Percentiles rank a stretch among this genome's conserved stretches.
phyloP scores from a whole-genome alignment of 441 rosid species.

The Corymbia calophylla region DNA sequence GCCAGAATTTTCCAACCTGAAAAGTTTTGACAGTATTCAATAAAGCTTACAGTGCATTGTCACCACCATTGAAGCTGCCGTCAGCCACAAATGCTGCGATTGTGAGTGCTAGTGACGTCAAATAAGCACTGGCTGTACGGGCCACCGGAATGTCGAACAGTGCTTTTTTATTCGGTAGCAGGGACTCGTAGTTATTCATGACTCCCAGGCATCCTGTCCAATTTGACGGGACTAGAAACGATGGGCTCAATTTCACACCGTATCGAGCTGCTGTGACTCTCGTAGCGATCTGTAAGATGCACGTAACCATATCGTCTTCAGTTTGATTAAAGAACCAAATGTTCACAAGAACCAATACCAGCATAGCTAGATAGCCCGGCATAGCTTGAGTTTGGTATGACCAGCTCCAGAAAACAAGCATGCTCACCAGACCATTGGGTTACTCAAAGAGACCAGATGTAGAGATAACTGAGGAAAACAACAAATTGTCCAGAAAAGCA shows the following conservation, averaged over 20 bases:
- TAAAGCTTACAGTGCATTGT: constrained; percentile 77
- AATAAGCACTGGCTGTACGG: constrained; percentile 74
- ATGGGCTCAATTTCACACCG: constrained; percentile 75
- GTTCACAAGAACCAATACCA: background rate
- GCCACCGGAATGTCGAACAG: constrained; percentile 87
- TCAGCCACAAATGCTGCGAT: constrained; percentile 69
- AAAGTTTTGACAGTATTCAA: background rate
- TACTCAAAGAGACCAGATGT: background rate
- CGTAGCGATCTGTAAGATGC: constrained; percentile 57
- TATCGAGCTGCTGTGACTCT: constrained; percentile 68
- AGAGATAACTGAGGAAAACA: background rate
- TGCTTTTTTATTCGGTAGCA: constrained; percentile 78
- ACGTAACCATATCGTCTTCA: background rate
- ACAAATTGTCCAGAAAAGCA: background rate
- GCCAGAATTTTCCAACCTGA: background rate
- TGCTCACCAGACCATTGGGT: background rate
- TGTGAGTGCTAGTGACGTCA: constrained; percentile 68
- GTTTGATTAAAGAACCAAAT: background rate
- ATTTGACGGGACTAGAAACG: constrained; percentile 82
- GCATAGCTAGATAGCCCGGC: background rate
- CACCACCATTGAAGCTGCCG: constrained; percentile 86
- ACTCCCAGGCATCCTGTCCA: constrained; percentile 97
- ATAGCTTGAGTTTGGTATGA: rapidly evolving
- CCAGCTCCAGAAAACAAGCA: background rate
- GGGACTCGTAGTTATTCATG: constrained; percentile 80